Evolutionary conservation across 805 yeast species (phyloP).

Genomic region (Kodamaea lidongshanica): DNA sequence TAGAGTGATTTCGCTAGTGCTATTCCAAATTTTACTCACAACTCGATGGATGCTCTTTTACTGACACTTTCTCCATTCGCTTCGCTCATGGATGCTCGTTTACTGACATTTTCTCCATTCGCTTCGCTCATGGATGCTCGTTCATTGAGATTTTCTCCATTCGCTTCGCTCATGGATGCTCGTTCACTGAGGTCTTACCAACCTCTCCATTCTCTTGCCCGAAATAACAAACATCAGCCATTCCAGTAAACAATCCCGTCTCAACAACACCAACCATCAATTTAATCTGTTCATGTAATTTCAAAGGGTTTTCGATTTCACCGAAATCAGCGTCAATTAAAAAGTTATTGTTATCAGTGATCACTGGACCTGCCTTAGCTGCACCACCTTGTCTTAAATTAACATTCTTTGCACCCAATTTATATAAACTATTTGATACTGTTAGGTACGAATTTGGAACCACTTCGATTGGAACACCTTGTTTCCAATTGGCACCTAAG

Average conservation of each 20-base stretch:
- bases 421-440: constrained; percentile 56
- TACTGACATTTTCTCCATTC: too few relatives aligned
- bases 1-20: too few relatives aligned
- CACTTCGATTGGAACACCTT: constrained; percentile 94
- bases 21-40: too few relatives aligned
- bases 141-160: too few relatives aligned
- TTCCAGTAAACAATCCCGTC: constrained; percentile 77
- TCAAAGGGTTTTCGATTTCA: constrained; percentile 45
- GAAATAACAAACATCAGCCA: constrained; percentile 79
- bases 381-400: constrained; percentile 76
- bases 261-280: constrained; percentile 89
- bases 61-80: too few relatives aligned
- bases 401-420: constrained; percentile 59
- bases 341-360: constrained; percentile 93
- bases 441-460: constrained; percentile 83
- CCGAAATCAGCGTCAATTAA: constrained; percentile 93
- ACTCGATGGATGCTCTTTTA: too few relatives aligned
- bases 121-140: too few relatives aligned
- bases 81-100: too few relatives aligned
- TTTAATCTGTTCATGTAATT: constrained; percentile 63
- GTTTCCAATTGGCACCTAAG: constrained; percentile 77
- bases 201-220: constrained; percentile 75
- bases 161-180: too few relatives aligned
- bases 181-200: too few relatives aligned
- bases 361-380: constrained; percentile 95